phyloP scores from a whole-genome alignment of 306 rosid species.

The Neltuma alba region DNA sequence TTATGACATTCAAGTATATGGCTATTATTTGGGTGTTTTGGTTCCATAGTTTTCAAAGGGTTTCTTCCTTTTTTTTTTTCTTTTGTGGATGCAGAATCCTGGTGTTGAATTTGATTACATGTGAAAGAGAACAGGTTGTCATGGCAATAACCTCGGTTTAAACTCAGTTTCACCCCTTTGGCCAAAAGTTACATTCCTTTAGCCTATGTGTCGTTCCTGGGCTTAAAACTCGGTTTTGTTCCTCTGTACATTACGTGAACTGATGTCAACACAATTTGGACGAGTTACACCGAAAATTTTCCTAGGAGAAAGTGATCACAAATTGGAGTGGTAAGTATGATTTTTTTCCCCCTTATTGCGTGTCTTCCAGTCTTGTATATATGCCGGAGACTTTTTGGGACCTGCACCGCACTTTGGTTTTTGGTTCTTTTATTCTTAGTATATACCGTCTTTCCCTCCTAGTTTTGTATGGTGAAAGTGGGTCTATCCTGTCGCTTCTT shows the following conservation, averaged over 20 bases:
- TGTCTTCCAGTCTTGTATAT: background rate
- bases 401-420: background rate
- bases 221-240: slow-evolving; percentile 6
- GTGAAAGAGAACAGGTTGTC: slow-evolving; percentile 9
- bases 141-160: slow-evolving; percentile 4
- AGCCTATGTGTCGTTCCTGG: background rate
- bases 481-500: background rate
- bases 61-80: slow-evolving; percentile 48
- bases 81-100: background rate
- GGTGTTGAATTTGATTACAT: slow-evolving; percentile 11
- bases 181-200: background rate
- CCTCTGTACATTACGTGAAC: background rate
- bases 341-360: slow-evolving; percentile 1
- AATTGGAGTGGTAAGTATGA: slow-evolving; percentile 5
- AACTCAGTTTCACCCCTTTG: slow-evolving; percentile 4
- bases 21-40: slow-evolving; percentile 31
- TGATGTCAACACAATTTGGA: slow-evolving; percentile 29
- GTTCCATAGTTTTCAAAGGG: slow-evolving; percentile 27
- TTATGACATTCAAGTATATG: slow-evolving; percentile 33
- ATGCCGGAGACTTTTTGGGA: background rate
- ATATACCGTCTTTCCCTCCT: background rate
- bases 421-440: background rate
- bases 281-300: slow-evolving; percentile 7
- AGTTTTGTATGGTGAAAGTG: background rate
- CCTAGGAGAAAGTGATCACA: background rate